These are phyloP conservation scores for Decorospora gaudefroyi DNA, from an alignment of 2,329 filamentous ascomycete species.

Conservation along the genomic window DNA sequence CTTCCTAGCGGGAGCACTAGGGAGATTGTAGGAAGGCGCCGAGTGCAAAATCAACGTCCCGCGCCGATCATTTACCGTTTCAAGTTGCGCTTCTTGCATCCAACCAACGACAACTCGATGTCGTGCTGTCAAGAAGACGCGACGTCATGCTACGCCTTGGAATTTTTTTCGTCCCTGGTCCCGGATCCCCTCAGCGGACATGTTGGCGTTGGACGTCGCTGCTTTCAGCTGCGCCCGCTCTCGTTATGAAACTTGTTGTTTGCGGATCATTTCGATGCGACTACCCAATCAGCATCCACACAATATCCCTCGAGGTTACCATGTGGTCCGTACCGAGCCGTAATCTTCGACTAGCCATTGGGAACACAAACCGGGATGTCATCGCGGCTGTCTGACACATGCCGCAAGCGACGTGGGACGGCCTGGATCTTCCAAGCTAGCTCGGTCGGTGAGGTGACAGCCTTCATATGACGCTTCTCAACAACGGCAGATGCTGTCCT, in stretches of 20 bases:
- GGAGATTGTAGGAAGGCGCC: constrained; percentile 9
- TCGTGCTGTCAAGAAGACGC: constrained; percentile 8
- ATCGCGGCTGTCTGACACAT: constrained; percentile 1
- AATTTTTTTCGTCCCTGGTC: too few relatives aligned
- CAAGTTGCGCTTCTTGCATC: constrained; percentile 2
- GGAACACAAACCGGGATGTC: constrained; percentile 5
- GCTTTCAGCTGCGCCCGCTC: not conserved
- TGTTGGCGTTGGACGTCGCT: too few relatives aligned
- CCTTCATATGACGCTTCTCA: constrained; percentile 13
- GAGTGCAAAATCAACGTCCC: constrained; percentile 16
- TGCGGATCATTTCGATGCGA: constrained; percentile 1
- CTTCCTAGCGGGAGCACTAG: constrained; percentile 8
- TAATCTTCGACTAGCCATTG: constrained; percentile 6
- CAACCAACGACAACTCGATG: constrained; percentile 5
- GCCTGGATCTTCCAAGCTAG: too few relatives aligned
- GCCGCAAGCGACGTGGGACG: not conserved
- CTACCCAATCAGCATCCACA: constrained; percentile 10
- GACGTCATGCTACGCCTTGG: too few relatives aligned
- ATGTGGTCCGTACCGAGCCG: constrained; percentile 12
- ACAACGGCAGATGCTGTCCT: constrained; percentile 13
- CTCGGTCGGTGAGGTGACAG: constrained; percentile 7
- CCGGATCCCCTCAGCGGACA: not conserved
- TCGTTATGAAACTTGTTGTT: not conserved
- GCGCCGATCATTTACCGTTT: constrained; percentile 13
- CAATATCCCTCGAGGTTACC: constrained; percentile 1